Conservation (phyloP, 202 grass and related monocot genomes). For the Brachypodium distachyon region DNA sequence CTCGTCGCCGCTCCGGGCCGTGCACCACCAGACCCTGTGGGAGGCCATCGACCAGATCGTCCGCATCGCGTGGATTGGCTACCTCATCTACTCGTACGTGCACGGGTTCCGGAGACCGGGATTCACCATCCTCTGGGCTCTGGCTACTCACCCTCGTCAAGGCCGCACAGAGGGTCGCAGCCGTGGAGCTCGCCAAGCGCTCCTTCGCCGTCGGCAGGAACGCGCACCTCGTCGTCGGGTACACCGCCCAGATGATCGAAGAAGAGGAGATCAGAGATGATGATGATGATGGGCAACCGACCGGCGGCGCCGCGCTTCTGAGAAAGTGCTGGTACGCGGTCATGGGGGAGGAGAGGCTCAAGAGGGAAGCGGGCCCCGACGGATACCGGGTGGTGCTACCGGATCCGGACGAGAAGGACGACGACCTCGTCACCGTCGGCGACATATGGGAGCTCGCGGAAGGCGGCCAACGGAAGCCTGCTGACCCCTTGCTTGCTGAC, state of each 20-base stretch:
- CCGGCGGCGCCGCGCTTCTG: neutral
- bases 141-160: neutral
- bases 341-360: conserved; percentile 24
- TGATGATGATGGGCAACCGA: neutral
- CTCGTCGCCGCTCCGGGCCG: neutral
- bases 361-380: neutral
- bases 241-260: neutral
- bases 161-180: neutral
- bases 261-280: neutral
- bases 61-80: conserved; percentile 17
- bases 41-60: conserved; percentile 10
- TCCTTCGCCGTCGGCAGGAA: conserved; percentile 26
- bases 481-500: neutral
- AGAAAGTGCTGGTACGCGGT: conserved; percentile 8
- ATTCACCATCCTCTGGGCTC: conserved; percentile 21
- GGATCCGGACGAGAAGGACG: neutral
- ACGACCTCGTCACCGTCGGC: neutral
- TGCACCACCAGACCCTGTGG: neutral
- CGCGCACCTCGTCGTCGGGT: neutral
- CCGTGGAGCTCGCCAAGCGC: neutral
- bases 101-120: neutral
- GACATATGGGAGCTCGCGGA: conserved; percentile 15
- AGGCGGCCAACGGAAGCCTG: neutral
- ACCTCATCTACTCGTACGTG: conserved; percentile 16
- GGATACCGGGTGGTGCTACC: conserved; percentile 4